Percentiles rank a stretch among this genome's conserved stretches.
phyloP scores from a whole-genome alignment of 2,329 filamentous ascomycete species.

The Scedosporium dehoogii region DNA sequence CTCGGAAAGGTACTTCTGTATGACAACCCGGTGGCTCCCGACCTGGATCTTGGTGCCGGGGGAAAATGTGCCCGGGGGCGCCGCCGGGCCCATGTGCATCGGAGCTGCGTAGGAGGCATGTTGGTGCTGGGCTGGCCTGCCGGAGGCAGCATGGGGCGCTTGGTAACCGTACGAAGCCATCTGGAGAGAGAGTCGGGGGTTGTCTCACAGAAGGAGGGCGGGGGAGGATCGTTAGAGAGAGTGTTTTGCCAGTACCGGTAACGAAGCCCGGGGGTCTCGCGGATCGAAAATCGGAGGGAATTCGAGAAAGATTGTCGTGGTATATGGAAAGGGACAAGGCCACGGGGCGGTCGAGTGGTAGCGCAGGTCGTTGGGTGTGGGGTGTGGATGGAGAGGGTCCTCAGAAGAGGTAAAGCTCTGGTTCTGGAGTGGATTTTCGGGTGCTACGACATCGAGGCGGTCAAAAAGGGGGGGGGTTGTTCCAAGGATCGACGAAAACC shows the following conservation, averaged over 20 bases:
- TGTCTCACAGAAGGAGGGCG: not conserved
- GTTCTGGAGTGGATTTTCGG: conserved; percentile 1
- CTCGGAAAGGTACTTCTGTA: conserved; percentile 96
- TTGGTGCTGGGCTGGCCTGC: conserved; percentile 24
- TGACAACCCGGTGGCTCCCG: conserved; percentile 81
- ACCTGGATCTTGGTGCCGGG: conserved; percentile 96
- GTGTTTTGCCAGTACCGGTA: not conserved
- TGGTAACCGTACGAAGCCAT: conserved; percentile 32
- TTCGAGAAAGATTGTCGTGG: not conserved
- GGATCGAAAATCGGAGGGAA: not conserved
- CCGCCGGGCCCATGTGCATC: conserved; percentile 27
- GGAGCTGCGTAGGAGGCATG: conserved; percentile 34
- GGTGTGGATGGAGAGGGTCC: not conserved
- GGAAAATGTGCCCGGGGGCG: conserved; percentile 77
- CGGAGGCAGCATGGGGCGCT: conserved; percentile 18
- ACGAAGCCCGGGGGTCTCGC: not conserved
- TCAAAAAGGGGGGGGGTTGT: not conserved
- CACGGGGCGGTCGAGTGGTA: not conserved
- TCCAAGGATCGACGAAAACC: not conserved
- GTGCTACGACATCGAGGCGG: conserved; percentile 5
- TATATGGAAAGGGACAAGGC: not conserved
- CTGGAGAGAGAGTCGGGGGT: conserved; percentile 1
- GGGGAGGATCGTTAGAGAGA: not conserved
- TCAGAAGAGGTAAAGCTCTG: not conserved
- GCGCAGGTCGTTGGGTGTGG: not conserved